Evolutionary conservation across 495 filamentous ascomycete genomes (phyloP), one percentile per base, ranked within the genome.

Genomic region (Xylaria curta): DNA sequence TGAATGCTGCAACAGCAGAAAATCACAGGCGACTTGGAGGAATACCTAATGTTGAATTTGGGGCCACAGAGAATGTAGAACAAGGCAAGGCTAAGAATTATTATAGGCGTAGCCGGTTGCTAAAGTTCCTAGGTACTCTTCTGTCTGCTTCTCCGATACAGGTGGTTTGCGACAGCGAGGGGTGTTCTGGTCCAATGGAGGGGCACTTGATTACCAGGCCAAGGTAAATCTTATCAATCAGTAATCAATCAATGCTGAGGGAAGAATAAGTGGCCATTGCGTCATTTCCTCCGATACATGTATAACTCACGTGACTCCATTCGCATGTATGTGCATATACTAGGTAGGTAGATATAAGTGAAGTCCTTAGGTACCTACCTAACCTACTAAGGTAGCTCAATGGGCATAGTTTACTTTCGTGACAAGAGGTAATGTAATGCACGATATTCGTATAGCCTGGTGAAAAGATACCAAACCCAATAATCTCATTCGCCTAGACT

Each of bases 151-250:
- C 69, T 65, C 69, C 69, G 69, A 71, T 71, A 28, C 62, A 71
- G 69, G 62, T 56, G 49, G 46, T 60, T 64, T 62, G 69, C 69
- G 61, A 65, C 69, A 36, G 60, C 47, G 47, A 51, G 60, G 46
- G 47, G 61, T 38, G 19, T 24, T 71, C 28, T 46, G 51, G n/a
- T 68, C 75, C 72, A 73, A 77, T 79, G 76, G 77, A 77, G 77
- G 77, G 77, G 76, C 76, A 76, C 36, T 75, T 78, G 75, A 78
- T 78, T 78, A 78, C 75, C 19, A 36, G 24, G 10, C 24, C 36
- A n/a, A 3, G 44, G 44, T n/a, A 51, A 5, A 66, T 46, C 40
- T 51, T 63, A 63, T 42, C 38, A 63, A 56, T 68, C 51, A 58
- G 51, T 54, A 46, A 46, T 60, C 38, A 38, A 58, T 68, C 66